Conservation (phyloP, 306 rosid species). For the Pachyrhizus erosus region DNA sequence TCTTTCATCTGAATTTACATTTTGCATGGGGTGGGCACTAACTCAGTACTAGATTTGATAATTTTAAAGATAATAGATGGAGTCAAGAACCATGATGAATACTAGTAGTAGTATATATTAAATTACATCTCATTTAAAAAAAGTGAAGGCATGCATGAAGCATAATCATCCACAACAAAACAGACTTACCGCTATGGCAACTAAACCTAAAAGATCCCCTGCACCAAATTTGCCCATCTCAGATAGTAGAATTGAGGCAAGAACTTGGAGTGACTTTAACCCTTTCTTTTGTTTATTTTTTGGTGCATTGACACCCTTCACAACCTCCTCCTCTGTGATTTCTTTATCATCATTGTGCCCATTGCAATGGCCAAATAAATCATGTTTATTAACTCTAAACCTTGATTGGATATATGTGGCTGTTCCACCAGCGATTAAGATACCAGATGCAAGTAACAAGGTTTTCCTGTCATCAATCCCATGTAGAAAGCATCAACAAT, state of each 20-base stretch:
- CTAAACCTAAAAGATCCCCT: conserved; percentile 71
- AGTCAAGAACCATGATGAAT: conserved; percentile 21
- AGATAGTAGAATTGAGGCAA: conserved; percentile 83
- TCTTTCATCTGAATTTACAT: conserved; percentile 1
- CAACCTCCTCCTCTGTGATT: conserved; percentile 39
- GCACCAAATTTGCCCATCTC: conserved; percentile 78
- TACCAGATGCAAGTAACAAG: conserved; percentile 86
- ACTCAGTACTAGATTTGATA: not conserved
- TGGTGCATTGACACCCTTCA: conserved; percentile 41
- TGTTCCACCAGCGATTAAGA: conserved; percentile 83
- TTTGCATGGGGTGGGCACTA: not conserved
- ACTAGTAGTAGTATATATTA: conserved; percentile 22
- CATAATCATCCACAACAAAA: conserved; percentile 35
- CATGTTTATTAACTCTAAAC: conserved; percentile 51
- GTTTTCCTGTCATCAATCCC: conserved; percentile 68
- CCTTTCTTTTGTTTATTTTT: conserved; percentile 65
- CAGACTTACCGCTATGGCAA: conserved; percentile 75
- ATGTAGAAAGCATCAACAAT: conserved; percentile 33
- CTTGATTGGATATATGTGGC: conserved; percentile 86
- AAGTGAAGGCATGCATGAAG: conserved; percentile 14
- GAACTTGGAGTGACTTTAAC: conserved; percentile 79
- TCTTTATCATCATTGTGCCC: conserved; percentile 56
- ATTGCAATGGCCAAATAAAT: conserved; percentile 56
- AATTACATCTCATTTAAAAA: conserved; percentile 6
- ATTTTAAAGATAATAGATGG: conserved; percentile 26